Conservation (phyloP, 2,329 filamentous ascomycete genomes). For the Nigrospora oryzae region DNA sequence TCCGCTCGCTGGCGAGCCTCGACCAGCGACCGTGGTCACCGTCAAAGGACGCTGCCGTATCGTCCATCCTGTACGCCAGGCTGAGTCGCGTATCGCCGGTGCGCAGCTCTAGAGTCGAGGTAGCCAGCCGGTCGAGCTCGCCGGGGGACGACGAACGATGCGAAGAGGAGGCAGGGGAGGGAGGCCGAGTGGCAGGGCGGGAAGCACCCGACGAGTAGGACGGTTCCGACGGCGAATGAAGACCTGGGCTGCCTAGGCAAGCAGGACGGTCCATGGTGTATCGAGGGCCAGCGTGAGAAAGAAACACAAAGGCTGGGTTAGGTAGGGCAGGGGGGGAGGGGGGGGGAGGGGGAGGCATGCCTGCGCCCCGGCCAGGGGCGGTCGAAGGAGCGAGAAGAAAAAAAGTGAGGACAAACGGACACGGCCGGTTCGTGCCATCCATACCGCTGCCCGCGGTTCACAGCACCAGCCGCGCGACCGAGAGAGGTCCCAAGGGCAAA, state of each 20-base stretch:
- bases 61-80: conserved; percentile 14
- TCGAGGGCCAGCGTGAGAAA: conserved; percentile 1
- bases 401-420: conserved; percentile 23
- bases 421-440: conserved; percentile 14
- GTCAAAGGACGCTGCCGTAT: conserved; percentile 17
- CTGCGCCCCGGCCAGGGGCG: not conserved
- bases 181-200: conserved; percentile 15
- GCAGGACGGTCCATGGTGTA: conserved; percentile 17
- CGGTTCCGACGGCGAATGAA: conserved; percentile 15
- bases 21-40: conserved; percentile 14
- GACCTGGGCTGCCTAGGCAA: conserved; percentile 9
- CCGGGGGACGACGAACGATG: conserved; percentile 12
- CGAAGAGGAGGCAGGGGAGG: conserved; percentile 13
- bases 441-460: conserved; percentile 11
- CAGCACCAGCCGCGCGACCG: conserved; percentile 2
- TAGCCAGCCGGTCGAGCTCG: conserved; percentile 9
- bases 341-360: not conserved
- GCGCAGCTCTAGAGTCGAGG: conserved; percentile 10
- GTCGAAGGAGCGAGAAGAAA: conserved; percentile 6
- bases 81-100: conserved; percentile 9
- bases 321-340: not conserved
- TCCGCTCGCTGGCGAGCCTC: conserved; percentile 15
- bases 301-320: not conserved
- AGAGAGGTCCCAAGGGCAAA: no score
- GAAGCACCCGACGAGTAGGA: conserved; percentile 19